Conservation (phyloP, 768 basidiomycete genomes). For the Amanita subjunquillea region DNA sequence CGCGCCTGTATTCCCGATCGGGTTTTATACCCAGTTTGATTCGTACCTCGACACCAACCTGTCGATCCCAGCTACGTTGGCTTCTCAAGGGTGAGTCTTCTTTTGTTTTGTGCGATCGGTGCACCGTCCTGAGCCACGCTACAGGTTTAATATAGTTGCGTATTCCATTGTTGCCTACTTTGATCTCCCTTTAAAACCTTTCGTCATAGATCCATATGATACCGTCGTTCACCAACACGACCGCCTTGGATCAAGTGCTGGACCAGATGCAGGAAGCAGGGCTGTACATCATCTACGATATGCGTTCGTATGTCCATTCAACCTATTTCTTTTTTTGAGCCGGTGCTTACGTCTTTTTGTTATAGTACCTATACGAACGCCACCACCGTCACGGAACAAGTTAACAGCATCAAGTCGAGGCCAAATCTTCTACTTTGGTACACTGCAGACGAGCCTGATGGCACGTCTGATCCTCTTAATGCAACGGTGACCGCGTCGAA, state of each 20-base stretch:
- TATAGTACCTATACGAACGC: constrained; percentile 54
- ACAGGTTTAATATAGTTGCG: constrained; percentile 31
- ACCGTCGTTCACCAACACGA: constrained; percentile 53
- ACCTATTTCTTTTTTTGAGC: neutral
- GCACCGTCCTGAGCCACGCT: neutral
- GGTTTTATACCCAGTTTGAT: constrained; percentile 62
- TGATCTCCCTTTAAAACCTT: constrained; percentile 6
- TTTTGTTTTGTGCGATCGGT: neutral
- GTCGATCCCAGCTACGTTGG: constrained; percentile 43
- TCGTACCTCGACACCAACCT: constrained; percentile 43
- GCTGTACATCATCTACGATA: constrained; percentile 75
- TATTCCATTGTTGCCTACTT: constrained; percentile 10
- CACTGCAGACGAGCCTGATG: constrained; percentile 68
- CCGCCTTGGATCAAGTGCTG: constrained; percentile 44
- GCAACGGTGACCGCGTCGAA: constrained; percentile 44
- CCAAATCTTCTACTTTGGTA: constrained; percentile 68
- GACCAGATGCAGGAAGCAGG: constrained; percentile 65
- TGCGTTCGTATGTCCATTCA: constrained; percentile 41
- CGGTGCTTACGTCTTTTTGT: neutral
- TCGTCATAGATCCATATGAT: constrained; percentile 54
- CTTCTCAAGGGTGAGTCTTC: constrained; percentile 39
- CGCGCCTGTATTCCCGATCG: constrained; percentile 57
- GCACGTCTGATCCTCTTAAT: constrained; percentile 55
- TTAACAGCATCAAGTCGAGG: constrained; percentile 55
- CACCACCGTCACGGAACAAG: constrained; percentile 54